phyloP scores from a whole-genome alignment of 1,284 basidiomycete genomes.

The Trichosporon faecale region DNA sequence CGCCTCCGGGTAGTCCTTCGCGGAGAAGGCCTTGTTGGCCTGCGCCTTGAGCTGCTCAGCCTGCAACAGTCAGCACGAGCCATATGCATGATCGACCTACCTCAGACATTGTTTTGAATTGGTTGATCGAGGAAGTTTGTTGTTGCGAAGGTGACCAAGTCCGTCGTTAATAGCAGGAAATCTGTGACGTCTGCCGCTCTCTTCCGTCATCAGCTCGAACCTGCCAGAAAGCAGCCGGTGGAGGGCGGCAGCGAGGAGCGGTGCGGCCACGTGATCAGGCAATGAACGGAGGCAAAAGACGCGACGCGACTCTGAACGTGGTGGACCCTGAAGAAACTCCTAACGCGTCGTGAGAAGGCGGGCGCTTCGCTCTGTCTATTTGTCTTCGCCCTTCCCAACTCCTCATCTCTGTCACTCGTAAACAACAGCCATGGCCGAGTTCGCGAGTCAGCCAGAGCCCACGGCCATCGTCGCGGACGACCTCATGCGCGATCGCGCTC shows the following conservation, averaged over 20 bases:
- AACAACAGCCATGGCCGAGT: constrained; percentile 13
- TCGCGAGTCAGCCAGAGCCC: constrained; percentile 27
- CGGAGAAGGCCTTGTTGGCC: constrained; percentile 93
- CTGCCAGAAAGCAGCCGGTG: background rate
- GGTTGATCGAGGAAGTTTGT: background rate
- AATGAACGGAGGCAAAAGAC: background rate
- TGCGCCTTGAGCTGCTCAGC: constrained; percentile 73
- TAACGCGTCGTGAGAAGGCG: constrained; percentile 6
- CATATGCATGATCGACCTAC: constrained; percentile 17
- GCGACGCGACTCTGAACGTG: constrained; percentile 1
- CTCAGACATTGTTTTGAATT: constrained; percentile 25
- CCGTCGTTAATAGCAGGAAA: background rate
- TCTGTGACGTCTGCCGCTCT: background rate
- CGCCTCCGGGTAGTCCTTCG: constrained; percentile 86
- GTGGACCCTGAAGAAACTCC: constrained; percentile 5
- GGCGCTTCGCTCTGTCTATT: background rate
- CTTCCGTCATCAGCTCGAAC: constrained; percentile 5
- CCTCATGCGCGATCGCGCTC: constrained; percentile 67
- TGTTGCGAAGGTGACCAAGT: background rate
- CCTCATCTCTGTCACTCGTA: background rate
- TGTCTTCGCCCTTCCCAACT: background rate
- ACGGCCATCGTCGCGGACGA: constrained; percentile 59
- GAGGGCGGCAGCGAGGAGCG: background rate
- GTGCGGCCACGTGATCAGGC: background rate
- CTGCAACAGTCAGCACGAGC: constrained; percentile 28